A percentile compares a stretch with the other conserved stretches of the same genome.
phyloP scores from a whole-genome alignment of 805 yeast species.

The Metschnikowia borealis region DNA sequence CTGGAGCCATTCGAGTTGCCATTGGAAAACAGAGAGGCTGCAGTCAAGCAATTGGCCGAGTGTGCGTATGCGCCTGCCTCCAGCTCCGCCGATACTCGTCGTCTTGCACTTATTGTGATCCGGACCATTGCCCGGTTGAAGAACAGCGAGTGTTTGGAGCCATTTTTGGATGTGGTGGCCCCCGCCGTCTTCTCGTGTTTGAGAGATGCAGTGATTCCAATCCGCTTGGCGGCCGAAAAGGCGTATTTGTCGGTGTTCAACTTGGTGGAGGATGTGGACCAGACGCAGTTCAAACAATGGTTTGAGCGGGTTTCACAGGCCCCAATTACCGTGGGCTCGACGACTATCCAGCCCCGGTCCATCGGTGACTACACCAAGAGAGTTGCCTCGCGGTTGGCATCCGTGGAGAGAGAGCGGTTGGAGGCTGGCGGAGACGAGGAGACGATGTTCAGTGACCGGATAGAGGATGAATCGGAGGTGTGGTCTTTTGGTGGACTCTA shows the following conservation, averaged over 20 bases:
- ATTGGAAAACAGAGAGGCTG: slow-evolving; percentile 34
- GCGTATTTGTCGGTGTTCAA: slow-evolving; percentile 71
- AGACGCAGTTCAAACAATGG: slow-evolving; percentile 61
- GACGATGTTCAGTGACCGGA: slow-evolving; percentile 75
- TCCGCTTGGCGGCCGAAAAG: slow-evolving; percentile 91
- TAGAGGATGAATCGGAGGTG: slow-evolving; percentile 81
- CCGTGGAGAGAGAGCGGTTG: slow-evolving; percentile 81
- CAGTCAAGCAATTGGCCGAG: slow-evolving; percentile 51
- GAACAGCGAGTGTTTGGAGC: slow-evolving; percentile 45
- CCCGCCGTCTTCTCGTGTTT: slow-evolving; percentile 79
- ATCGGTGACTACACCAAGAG: slow-evolving; percentile 85
- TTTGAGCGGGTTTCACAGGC: slow-evolving; percentile 38
- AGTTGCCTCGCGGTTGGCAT: slow-evolving; percentile 83
- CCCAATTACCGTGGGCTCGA: slow-evolving; percentile 42
- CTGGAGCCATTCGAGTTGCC: slow-evolving; percentile 36
- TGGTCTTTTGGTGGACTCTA: slow-evolving; percentile 74
- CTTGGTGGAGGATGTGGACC: slow-evolving; percentile 61
- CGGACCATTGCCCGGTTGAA: slow-evolving; percentile 71
- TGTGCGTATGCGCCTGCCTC: slow-evolving; percentile 51
- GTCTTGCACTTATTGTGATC: slow-evolving; percentile 70
- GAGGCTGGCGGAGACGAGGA: slow-evolving; percentile 89
- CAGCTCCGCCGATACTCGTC: slow-evolving; percentile 69
- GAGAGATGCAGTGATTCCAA: slow-evolving; percentile 85
- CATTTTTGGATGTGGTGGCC: slow-evolving; percentile 53
- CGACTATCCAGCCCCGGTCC: slow-evolving; percentile 57